Base-by-base conservation (phyloP, 2,329 filamentous ascomycete genomes). In the Beauveria caledonica region DNA sequence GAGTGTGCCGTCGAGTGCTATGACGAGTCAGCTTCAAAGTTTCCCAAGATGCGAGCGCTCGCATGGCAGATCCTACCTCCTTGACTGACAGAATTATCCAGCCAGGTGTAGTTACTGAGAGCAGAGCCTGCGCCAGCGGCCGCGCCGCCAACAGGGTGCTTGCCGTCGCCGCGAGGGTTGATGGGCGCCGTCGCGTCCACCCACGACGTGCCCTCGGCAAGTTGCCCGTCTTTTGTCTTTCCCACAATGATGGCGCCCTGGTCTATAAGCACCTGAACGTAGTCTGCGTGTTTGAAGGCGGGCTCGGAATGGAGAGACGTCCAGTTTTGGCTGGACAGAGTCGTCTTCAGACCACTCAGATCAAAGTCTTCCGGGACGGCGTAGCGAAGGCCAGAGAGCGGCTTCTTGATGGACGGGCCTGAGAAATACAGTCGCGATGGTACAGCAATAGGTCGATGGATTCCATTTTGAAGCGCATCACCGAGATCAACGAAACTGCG, bases 261-360 rank as follows among this genome's bases (percentile, higher is more conserved):
- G 58, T 85, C 78, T 3, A 88, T 75, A 1, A 90, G 70, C 2
- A 76, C 73, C 55, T 84, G 79, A 0, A 85, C 76, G 1, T 80
- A 74, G 0, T 77, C 67, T 0, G 81, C 79, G 1, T 81, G 85
- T 3, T 65, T 67, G 2, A 71, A 75, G 4, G 68, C 68, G 0
- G 76, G 72, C 3, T 75, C 66, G 1, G 75, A 72, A 58, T 84
- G 81, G 3, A 87, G 69, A 39, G 78, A 72, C 23, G 78, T 78
- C 76, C 80, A 88, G 1, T 84, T 80, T 36, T 81, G 74, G 59
- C 84, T 86, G 0, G 85, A 86, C 36, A 80, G 75, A 1, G 77
- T 77, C 0, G 82, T 86, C 13, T 76, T 76, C 0, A 86, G 69
- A 1, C 86, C 86, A n/a, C 68, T 63, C 0, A 77, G 60, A 3